A percentile compares a stretch with the other conserved stretches of the same genome.
Conservation (phyloP, 2,329 filamentous ascomycete genomes). For the Aspergillus fumigatiaffinis region DNA sequence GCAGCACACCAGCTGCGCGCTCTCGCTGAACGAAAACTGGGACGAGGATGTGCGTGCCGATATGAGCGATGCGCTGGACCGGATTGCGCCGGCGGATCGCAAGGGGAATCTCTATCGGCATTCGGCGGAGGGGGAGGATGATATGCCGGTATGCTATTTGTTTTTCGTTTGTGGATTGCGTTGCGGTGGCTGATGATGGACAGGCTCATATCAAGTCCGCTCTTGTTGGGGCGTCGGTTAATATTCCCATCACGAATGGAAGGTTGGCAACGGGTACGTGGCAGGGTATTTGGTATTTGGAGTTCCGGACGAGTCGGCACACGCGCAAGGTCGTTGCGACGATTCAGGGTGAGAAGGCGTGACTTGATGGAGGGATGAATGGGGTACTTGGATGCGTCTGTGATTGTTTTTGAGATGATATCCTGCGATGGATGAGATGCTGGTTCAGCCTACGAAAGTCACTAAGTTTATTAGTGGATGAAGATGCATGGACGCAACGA, state of each 20-base stretch:
- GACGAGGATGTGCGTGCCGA: constrained; percentile 82
- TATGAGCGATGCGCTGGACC: constrained; percentile 90
- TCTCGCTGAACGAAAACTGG: constrained; percentile 90
- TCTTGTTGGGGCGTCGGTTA: constrained; percentile 82
- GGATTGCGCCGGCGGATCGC: constrained; percentile 78
- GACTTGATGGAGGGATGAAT: too few species aligned
- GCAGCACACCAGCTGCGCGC: constrained; percentile 89
- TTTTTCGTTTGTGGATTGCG: background rate
- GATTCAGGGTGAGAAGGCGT: constrained; percentile 76
- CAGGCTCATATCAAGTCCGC: constrained; percentile 91
- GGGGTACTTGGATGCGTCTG: too few species aligned
- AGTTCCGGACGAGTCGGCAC: constrained; percentile 77
- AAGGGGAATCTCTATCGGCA: constrained; percentile 79
- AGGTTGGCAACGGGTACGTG: constrained; percentile 63
- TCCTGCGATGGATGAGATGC: background rate
- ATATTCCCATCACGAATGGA: constrained; percentile 85
- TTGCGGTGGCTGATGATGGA: background rate
- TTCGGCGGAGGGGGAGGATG: constrained; percentile 79
- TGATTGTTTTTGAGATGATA: constrained; percentile 2
- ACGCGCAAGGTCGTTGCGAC: constrained; percentile 81
- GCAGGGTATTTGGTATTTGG: constrained; percentile 84
- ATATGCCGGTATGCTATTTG: constrained; percentile 70
- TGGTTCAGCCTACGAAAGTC: background rate
- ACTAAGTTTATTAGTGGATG: background rate
- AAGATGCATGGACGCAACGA: background rate